Base-by-base conservation (phyloP, 345 rosid genomes). In the Gossypioides kirkii region DNA sequence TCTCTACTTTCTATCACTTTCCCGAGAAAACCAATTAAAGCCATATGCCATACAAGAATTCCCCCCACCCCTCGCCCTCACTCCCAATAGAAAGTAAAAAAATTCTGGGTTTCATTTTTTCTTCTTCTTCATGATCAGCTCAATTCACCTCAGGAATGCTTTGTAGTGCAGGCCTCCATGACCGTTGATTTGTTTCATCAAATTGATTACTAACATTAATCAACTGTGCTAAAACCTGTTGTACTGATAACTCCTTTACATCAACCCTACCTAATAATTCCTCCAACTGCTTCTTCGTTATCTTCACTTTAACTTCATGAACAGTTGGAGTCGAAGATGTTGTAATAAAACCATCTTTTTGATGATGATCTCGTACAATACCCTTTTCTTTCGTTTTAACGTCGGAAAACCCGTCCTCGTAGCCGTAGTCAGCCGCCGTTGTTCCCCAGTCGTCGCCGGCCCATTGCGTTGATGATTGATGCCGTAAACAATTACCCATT, bases 161-260 rank as follows among this genome's bases (percentile, higher is more conserved):
- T 60, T 83, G 84, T 8, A 89, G 59, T 54, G 80, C 85, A 25
- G 93, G 93, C 73, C 86, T 81, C 93, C 93, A 89, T 0, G 91
- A 69, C 63, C 80, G 76, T 18, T 78, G 86, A 55, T 80, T 70
- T 7, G 82, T 8, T 75, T 78, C 28, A 55, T 55, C 78, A 6
- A 58, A 70, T 8, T 47, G 75, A 26, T 49, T 69, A 4, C 75
- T 58, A 7, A 68, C 76, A 28, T 59, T 63, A 38, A 82, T 52
- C 80, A 85, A 69, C 58, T 76, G 85, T 23, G 77, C 73, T 45
- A 87, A 52, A 54, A 84, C 84, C 47, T 83, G 89, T 16, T 85
- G 73, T 46, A 80, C 81, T 0, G 91, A 75, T 60, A 83, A 41
- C 76, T 77, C 81, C 61, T 80, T 65, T 12, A 79, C 61, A 20